Percentiles rank a stretch among this genome's conserved stretches.
Evolutionary conservation across 2,329 filamentous ascomycete species (phyloP).

Genomic region (Pseudohalonectria lignicola): DNA sequence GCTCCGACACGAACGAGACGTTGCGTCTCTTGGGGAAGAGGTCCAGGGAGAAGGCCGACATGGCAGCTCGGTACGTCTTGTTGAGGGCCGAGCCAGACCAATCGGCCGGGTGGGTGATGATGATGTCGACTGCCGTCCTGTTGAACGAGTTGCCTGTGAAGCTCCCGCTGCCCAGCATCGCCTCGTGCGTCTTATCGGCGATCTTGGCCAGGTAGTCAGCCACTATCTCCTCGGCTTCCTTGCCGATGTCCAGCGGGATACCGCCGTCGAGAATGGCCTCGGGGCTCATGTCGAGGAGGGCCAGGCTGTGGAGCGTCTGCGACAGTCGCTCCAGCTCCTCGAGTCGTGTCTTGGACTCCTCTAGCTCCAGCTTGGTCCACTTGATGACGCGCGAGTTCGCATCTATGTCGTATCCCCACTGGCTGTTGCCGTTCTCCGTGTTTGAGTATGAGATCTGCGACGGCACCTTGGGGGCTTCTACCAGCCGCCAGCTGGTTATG

Average conservation of each 20-base stretch:
- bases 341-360: conserved; percentile 1
- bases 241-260: conserved; percentile 6
- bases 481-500: conserved; percentile 7
- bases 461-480: conserved; percentile 7
- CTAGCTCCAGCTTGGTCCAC: conserved; percentile 10
- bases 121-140: conserved; percentile 7
- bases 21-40: conserved; percentile 6
- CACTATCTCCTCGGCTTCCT: conserved; percentile 7
- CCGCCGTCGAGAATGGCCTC: conserved; percentile 1
- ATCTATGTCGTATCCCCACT: conserved; percentile 9
- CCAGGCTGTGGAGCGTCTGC: conserved; percentile 6
- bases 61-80: conserved; percentile 9
- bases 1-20: conserved; percentile 8
- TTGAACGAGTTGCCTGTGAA: conserved; percentile 3
- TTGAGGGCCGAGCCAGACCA: conserved; percentile 7
- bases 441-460: conserved; percentile 9
- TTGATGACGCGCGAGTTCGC: conserved; percentile 5
- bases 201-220: conserved; percentile 8
- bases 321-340: conserved; percentile 5
- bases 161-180: conserved; percentile 2
- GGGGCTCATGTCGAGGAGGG: conserved; percentile 3
- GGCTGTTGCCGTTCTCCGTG: conserved; percentile 1
- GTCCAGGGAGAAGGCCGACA: conserved; percentile 4
- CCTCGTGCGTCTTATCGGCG: conserved; percentile 5
- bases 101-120: conserved; percentile 10